Evolutionary conservation across 352 stramenopile species (phyloP).

Genomic region (Globisporangium splendens): DNA sequence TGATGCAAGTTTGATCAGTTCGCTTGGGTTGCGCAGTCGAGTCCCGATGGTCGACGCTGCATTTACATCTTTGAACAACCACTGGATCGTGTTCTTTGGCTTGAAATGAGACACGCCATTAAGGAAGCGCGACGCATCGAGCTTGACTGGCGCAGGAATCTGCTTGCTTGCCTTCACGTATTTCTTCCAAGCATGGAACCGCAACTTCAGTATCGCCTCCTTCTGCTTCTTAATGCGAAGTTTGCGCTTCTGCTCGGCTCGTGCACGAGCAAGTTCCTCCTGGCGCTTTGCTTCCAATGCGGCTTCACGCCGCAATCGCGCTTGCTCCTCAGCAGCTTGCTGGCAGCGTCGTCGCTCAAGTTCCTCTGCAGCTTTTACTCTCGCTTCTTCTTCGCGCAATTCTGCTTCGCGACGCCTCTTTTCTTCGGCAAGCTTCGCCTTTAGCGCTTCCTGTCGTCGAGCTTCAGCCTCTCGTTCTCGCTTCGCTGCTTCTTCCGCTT

Average conservation of each 20-base stretch:
- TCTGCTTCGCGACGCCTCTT: slow-evolving; percentile 23
- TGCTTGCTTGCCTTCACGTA: slow-evolving; percentile 53
- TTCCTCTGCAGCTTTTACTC: slow-evolving; percentile 31
- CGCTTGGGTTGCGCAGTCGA: slow-evolving; percentile 24
- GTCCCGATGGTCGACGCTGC: slow-evolving; percentile 13
- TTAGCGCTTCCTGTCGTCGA: slow-evolving; percentile 13
- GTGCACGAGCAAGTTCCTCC: slow-evolving; percentile 45
- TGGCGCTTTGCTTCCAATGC: slow-evolving; percentile 43
- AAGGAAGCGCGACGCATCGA: slow-evolving; percentile 27
- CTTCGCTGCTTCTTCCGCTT: slow-evolving; percentile 18
- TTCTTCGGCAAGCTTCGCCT: slow-evolving; percentile 37
- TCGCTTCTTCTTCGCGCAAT: slow-evolving; percentile 32
- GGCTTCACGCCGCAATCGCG: slow-evolving; percentile 35
- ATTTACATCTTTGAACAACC: slow-evolving; percentile 28
- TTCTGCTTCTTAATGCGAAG: slow-evolving; percentile 40
- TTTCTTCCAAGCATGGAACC: slow-evolving; percentile 59
- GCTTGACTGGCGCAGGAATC: slow-evolving; percentile 29
- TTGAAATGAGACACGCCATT: slow-evolving; percentile 28
- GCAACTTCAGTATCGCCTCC: slow-evolving; percentile 49
- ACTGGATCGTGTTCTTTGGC: slow-evolving; percentile 42
- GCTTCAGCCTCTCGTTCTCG: slow-evolving; percentile 19
- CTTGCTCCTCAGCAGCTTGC: slow-evolving; percentile 35
- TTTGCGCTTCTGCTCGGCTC: slow-evolving; percentile 31
- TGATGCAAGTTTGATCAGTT: slow-evolving; percentile 4
- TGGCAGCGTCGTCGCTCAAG: slow-evolving; percentile 41